Evolutionary conservation across 331 rosid genomes (phyloP).

Genomic region (Rosa hybrid): DNA sequence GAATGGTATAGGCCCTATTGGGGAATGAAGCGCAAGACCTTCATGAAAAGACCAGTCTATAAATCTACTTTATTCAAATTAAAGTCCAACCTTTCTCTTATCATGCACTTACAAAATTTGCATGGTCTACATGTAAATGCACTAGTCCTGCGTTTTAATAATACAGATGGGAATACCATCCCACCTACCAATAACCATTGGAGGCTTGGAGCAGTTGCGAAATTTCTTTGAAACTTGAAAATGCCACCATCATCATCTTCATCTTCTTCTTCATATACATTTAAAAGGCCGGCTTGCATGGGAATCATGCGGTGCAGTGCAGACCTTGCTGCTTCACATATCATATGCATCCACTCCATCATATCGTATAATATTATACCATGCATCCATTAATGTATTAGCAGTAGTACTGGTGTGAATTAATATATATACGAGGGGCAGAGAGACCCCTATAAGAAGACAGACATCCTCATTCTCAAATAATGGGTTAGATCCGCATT

Average conservation of each 20-base stretch:
- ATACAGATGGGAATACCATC: conserved; percentile 22
- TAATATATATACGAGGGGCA: neutral
- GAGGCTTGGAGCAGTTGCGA: conserved; percentile 27
- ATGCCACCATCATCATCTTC: neutral
- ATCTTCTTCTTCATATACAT: neutral
- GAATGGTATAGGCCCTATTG: neutral
- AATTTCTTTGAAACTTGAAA: conserved; percentile 32
- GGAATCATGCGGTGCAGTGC: conserved; percentile 16
- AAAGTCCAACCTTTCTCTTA: conserved; percentile 20
- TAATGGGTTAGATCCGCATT: conserved; percentile 67
- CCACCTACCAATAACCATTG: conserved; percentile 22
- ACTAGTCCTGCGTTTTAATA: conserved; percentile 8
- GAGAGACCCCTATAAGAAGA: conserved; percentile 35
- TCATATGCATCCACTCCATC: neutral
- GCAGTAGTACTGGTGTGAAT: conserved; percentile 9
- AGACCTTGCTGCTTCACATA: conserved; percentile 1
- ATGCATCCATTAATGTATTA: neutral
- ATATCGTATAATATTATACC: neutral
- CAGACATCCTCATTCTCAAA: conserved; percentile 80
- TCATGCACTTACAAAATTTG: conserved; percentile 22
- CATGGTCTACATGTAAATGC: conserved; percentile 12
- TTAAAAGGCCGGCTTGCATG: conserved; percentile 13
- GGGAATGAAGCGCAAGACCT: conserved; percentile 20
- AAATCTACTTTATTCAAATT: conserved; percentile 17
- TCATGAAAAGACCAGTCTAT: conserved; percentile 30